Percentiles rank a stretch among this genome's conserved stretches.
These are phyloP conservation scores for Podila clonocystis DNA, from an alignment of 192 early-diverging fungal genomes.

Conservation along the genomic window DNA sequence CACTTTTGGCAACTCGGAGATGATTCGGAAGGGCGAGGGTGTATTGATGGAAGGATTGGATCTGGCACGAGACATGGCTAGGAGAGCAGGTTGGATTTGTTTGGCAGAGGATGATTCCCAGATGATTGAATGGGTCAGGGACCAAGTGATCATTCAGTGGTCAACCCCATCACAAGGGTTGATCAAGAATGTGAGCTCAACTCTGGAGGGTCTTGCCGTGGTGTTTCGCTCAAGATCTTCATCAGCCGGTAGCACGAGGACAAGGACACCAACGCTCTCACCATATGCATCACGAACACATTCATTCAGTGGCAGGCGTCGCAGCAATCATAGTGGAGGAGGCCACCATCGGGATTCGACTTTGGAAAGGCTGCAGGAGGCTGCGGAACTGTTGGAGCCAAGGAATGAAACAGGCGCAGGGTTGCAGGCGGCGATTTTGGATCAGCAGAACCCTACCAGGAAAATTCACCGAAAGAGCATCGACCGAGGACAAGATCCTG, in stretches of 20 bases:
- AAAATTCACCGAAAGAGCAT: not conserved
- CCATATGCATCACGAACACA: constrained; percentile 3
- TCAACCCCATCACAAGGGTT: not conserved
- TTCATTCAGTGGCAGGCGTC: not conserved
- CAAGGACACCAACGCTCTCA: not conserved
- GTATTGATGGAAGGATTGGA: constrained; percentile 44
- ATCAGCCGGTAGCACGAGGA: not conserved
- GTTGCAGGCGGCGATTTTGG: not conserved
- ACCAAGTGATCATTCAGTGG: constrained; percentile 43
- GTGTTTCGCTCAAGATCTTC: not conserved
- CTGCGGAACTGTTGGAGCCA: not conserved
- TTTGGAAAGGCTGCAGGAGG: not conserved
- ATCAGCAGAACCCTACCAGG: no score
- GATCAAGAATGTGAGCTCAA: constrained; percentile 2
- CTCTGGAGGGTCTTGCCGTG: not conserved
- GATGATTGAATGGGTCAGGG: constrained; percentile 49
- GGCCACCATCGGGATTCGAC: constrained; percentile 4
- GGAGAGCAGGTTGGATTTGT: constrained; percentile 33
- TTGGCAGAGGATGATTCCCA: constrained; percentile 37
- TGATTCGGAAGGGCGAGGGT: constrained; percentile 36
- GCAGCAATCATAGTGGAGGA: not conserved
- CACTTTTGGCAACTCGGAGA: constrained; percentile 32
- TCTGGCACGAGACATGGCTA: constrained; percentile 30
- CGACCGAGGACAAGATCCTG: not conserved
- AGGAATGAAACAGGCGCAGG: not conserved